Evolutionary conservation across 257 asterid species (phyloP).

Genomic region (Rehmannia glutinosa): DNA sequence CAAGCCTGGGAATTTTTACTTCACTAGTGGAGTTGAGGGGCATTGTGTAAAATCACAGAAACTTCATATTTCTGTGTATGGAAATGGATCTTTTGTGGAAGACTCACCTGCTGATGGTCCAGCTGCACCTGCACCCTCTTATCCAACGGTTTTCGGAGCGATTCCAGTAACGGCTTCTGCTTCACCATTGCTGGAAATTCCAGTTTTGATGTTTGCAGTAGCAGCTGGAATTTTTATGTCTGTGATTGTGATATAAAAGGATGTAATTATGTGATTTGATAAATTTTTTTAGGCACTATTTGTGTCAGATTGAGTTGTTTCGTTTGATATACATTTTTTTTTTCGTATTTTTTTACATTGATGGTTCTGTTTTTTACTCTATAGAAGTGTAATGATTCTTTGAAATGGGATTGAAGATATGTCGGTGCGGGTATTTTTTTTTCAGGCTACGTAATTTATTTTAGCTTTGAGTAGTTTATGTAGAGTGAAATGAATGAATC

Average conservation of each 20-base stretch:
- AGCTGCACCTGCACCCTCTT: conserved; percentile 64
- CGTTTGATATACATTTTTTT: not conserved
- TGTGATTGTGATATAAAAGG: not conserved
- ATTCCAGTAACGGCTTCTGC: conserved; percentile 51
- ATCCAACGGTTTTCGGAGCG: conserved; percentile 57
- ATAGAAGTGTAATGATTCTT: no score
- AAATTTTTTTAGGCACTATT: not conserved
- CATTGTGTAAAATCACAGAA: conserved; percentile 67
- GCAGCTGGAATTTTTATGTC: conserved; percentile 24
- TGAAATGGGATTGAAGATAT: no score
- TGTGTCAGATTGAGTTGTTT: not conserved
- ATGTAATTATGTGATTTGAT: no score
- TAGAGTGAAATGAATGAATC: no score
- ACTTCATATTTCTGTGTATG: conserved; percentile 54
- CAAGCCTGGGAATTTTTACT: conserved; percentile 51
- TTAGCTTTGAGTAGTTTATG: no score
- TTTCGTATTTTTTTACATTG: not conserved
- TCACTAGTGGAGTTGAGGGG: conserved; percentile 72
- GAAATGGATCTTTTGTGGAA: conserved; percentile 49
- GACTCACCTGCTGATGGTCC: conserved; percentile 47
- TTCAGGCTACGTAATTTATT: no score
- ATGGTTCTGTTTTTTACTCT: not conserved
- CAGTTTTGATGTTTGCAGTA: conserved; percentile 28
- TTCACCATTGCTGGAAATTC: conserved; percentile 21
- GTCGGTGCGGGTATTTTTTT: no score